Percentiles rank a stretch among this genome's conserved stretches.
Conservation (phyloP, 495 filamentous ascomycete genomes). For the Neurospora sp. region DNA sequence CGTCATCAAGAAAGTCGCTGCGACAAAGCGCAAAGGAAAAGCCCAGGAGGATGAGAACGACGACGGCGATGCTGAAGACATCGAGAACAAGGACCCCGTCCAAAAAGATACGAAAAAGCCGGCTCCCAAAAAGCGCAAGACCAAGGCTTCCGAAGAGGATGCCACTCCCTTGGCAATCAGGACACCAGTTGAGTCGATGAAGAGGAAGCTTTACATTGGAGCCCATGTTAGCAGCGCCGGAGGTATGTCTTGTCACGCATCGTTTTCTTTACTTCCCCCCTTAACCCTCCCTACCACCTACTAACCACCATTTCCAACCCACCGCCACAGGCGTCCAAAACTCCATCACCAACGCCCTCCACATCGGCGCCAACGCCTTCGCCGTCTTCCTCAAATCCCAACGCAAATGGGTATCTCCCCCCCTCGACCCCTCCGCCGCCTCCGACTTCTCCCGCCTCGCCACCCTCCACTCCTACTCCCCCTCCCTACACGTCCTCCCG, state of each 20-base stretch:
- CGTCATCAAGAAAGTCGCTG: constrained; percentile 6
- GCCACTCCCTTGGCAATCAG: constrained; percentile 58
- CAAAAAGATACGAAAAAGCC: constrained; percentile 20
- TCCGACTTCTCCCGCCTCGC: constrained; percentile 59
- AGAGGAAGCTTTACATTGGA: constrained; percentile 67
- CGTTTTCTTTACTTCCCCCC: neutral
- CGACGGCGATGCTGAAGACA: constrained; percentile 11
- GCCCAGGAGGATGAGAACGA: constrained; percentile 9
- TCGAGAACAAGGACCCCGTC: constrained; percentile 8
- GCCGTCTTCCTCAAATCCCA: constrained; percentile 94
- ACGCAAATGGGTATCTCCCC: constrained; percentile 85
- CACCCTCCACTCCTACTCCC: constrained; percentile 62
- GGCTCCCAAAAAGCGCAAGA: constrained; percentile 37
- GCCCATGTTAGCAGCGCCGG: constrained; percentile 87
- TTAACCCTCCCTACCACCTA: neutral
- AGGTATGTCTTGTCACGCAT: constrained; percentile 37
- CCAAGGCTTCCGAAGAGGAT: constrained; percentile 32
- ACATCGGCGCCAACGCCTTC: constrained; percentile 86
- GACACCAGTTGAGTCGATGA: constrained; percentile 49
- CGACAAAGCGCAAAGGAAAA: constrained; percentile 28
- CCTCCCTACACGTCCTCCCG: constrained; percentile 61
- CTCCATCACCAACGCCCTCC: constrained; percentile 63
- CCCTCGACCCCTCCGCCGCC: constrained; percentile 54
- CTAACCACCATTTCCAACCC: neutral
- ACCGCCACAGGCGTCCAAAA: constrained; percentile 67